phyloP scores from a whole-genome alignment of 345 rosid species.

The Sapria himalayana region DNA sequence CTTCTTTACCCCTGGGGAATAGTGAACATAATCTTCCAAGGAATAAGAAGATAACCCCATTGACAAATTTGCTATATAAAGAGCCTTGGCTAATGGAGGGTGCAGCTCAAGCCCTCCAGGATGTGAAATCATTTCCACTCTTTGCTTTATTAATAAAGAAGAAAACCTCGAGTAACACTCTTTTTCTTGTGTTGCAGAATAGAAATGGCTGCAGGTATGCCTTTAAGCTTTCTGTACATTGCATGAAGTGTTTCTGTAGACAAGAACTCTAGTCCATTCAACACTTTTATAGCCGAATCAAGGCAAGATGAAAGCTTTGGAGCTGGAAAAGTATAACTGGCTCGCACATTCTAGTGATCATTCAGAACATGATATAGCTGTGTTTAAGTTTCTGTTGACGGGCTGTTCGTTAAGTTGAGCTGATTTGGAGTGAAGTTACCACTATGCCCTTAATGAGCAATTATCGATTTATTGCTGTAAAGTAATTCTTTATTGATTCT shows the following conservation, averaged over 20 bases:
- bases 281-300: conserved; percentile 21
- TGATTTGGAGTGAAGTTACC: too few species aligned
- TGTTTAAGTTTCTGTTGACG: conserved; percentile 10
- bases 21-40: conserved; percentile 18
- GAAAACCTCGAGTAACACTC: conserved; percentile 16
- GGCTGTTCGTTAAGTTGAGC: too few species aligned
- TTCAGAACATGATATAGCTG: conserved; percentile 28
- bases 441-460: too few species aligned
- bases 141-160: conserved; percentile 25
- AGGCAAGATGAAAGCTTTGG: conserved; percentile 17
- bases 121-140: conserved; percentile 40
- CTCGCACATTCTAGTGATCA: conserved; percentile 26
- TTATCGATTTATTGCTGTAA: too few species aligned
- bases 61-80: conserved; percentile 45
- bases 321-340: conserved; percentile 10
- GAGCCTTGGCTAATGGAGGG: conserved; percentile 52
- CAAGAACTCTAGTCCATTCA: conserved; percentile 33
- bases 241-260: conserved; percentile 31
- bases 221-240: conserved; percentile 54
- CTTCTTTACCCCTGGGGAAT: conserved; percentile 26
- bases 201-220: conserved; percentile 18
- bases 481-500: too few species aligned
- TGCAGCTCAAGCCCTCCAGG: conserved; percentile 23
- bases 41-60: conserved; percentile 16
- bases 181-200: conserved; percentile 11